Base-by-base conservation (phyloP, 495 filamentous ascomycete species). In the Elaphomyces granulatus region DNA sequence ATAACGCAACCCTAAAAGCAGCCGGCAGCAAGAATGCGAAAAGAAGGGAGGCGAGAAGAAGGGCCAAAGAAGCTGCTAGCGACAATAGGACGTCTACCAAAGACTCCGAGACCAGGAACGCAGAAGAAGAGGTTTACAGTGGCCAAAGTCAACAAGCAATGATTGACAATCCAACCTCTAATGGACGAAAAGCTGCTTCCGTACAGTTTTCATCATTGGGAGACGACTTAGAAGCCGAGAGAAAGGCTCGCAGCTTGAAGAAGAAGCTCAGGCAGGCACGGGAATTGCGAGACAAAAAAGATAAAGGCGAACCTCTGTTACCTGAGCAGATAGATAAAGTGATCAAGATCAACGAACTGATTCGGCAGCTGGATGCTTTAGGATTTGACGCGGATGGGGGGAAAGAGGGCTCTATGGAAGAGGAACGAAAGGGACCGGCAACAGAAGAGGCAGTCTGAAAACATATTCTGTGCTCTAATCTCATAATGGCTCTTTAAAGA, bases 281-380 rank as follows among this genome's bases (percentile, higher is more conserved):
- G 45, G 90, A 96, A 1, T 63, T 99, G 32, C 80, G 81, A 50
- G 80, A 77, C 49, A 94, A 94, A 68, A 93, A 94, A 60, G 82
- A 94, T 16, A 73, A 76, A 28, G 92, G 90, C 17, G 79, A 81
- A 45, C 63, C 68, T 0, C 58, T 99, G 45, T 64, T 94, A 10
- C 92, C 92, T 0, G 92, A 99, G 60, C 92, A 99, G 63, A 78
- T 96, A 38, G 87, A 86, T 43, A 99, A 99, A 64, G 81, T 99
- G 34, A 90, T 93, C 52, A 93, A 87, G 59, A 92, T 99, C 52
- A 82, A 84, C 37, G 90, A 95, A 60, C 69, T 99, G 15, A 79
- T 94, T 38, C 71, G 86, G 21, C 86, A 96, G 55, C 68, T 99
- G 19, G 85, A 94, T 47, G 67, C 68, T 4, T 63, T 99, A 20